Evolutionary conservation across 2,329 filamentous ascomycete genomes (phyloP).

Genomic region (Sporothrix dimorphospora): DNA sequence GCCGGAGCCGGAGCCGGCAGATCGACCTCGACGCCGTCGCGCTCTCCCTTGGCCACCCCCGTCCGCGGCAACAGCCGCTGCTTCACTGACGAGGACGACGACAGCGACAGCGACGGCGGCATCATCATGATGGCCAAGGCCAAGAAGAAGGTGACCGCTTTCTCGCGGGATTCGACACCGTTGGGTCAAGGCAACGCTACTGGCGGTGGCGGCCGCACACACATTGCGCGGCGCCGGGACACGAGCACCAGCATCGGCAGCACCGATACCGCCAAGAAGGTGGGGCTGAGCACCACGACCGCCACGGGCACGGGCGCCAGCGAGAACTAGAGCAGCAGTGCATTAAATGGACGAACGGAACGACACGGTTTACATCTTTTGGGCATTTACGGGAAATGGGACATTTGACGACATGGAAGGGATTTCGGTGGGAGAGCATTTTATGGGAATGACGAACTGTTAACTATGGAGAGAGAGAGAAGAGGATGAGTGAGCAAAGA

Average conservation of each 20-base stretch:
- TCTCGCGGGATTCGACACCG: slow-evolving; percentile 37
- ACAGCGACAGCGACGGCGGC: slow-evolving; percentile 59
- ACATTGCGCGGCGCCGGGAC: slow-evolving; percentile 52
- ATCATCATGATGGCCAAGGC: slow-evolving; percentile 57
- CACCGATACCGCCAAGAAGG: slow-evolving; percentile 66
- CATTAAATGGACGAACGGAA: no score
- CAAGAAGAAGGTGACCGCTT: slow-evolving; percentile 45
- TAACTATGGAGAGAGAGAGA: not conserved
- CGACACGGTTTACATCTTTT: not conserved
- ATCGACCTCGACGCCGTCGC: not conserved
- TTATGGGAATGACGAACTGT: not conserved
- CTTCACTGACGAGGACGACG: slow-evolving; percentile 46
- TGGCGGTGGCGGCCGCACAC: slow-evolving; percentile 33
- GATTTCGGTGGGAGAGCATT: not conserved
- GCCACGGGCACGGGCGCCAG: no score
- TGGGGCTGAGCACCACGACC: slow-evolving; percentile 37
- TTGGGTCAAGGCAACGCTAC: slow-evolving; percentile 31
- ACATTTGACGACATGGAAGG: not conserved
- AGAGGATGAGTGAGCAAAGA: not conserved
- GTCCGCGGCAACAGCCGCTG: slow-evolving; percentile 28
- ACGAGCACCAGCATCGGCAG: slow-evolving; percentile 65
- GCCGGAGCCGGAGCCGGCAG: not conserved
- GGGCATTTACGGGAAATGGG: not conserved
- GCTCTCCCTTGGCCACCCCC: slow-evolving; percentile 18
- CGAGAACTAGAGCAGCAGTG: slow-evolving; percentile 4